Percentiles rank a stretch among this genome's conserved stretches.
Evolutionary conservation across 2,329 filamentous ascomycete genomes (phyloP).

Genomic region (Trichoderma cornu-damae): DNA sequence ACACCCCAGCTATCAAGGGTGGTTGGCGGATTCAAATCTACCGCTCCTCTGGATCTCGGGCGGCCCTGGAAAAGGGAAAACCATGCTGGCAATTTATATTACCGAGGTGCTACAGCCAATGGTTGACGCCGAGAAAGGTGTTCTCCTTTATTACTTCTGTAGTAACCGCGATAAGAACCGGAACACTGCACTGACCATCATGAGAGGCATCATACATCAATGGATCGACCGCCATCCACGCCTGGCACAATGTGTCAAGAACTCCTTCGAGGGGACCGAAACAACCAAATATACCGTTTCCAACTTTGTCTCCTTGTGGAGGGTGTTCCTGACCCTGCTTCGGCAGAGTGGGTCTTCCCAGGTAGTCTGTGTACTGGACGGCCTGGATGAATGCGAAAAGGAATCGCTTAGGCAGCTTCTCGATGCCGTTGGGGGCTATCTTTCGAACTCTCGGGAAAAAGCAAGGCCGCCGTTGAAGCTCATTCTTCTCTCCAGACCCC

Average conservation of each 20-base stretch:
- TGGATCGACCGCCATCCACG: not conserved
- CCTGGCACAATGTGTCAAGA: not conserved
- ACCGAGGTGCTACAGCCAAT: not conserved
- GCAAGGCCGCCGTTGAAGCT: not conserved
- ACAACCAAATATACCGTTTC: slow-evolving; percentile 9
- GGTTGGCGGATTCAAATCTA: not conserved
- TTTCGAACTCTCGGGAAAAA: not conserved
- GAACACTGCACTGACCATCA: slow-evolving; percentile 1
- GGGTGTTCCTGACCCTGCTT: slow-evolving; percentile 4
- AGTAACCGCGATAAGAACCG: slow-evolving; percentile 7
- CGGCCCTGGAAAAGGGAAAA: slow-evolving; percentile 4
- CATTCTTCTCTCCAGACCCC: slow-evolving; percentile 3
- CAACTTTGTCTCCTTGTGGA: slow-evolving; percentile 6
- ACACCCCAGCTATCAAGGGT: slow-evolving; percentile 1
- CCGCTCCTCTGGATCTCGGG: slow-evolving; percentile 7
- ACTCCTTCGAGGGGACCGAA: not conserved
- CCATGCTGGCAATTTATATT: slow-evolving; percentile 5
- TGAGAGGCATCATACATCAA: slow-evolving; percentile 13
- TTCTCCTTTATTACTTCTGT: slow-evolving; percentile 7
- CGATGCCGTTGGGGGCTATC: not conserved
- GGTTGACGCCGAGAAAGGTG: not conserved
- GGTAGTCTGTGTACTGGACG: slow-evolving; percentile 7
- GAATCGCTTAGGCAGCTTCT: slow-evolving; percentile 5
- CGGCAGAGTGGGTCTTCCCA: not conserved
- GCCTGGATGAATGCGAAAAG: slow-evolving; percentile 10